A percentile compares a stretch with the other conserved stretches of the same genome.
Evolutionary conservation across 192 early-diverging fungal species (phyloP).

Genomic region (Coemansia sp.): DNA sequence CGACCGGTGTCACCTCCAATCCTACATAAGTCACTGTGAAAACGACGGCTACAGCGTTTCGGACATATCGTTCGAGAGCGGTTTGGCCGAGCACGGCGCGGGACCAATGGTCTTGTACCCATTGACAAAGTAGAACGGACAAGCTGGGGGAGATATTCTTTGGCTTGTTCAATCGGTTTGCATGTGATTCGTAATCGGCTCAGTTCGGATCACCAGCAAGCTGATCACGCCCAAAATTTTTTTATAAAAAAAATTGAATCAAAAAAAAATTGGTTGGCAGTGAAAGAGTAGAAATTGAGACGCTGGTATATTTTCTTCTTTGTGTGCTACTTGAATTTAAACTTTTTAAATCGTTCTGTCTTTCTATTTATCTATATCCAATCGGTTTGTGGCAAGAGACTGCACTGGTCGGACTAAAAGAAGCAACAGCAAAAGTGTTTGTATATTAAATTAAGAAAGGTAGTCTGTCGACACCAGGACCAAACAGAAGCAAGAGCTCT

Average conservation of each 20-base stretch:
- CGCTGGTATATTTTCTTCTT: background rate
- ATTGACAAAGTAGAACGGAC: background rate
- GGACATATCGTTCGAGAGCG: slow-evolving; percentile 19
- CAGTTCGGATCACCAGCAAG: background rate
- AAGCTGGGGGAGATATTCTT: background rate
- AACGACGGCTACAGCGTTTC: slow-evolving; percentile 18
- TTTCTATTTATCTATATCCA: background rate
- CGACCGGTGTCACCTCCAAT: slow-evolving; percentile 17
- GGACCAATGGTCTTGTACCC: slow-evolving; percentile 14
- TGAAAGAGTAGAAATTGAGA: no score
- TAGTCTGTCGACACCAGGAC: background rate
- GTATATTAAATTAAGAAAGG: background rate
- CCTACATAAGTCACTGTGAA: slow-evolving; percentile 15
- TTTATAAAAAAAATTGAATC: background rate
- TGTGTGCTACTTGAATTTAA: background rate
- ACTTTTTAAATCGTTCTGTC: background rate
- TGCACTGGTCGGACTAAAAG: background rate
- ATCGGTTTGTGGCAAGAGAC: background rate
- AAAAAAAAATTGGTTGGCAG: slow-evolving; percentile 8
- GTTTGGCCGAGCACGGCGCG: background rate
- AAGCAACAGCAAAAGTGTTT: background rate
- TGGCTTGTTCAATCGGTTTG: background rate
- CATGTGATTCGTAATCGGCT: background rate
- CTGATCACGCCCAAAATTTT: background rate
- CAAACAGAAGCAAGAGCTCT: background rate